phyloP scores from a whole-genome alignment of 805 yeast genomes.

The Komagataella mondaviorum region DNA sequence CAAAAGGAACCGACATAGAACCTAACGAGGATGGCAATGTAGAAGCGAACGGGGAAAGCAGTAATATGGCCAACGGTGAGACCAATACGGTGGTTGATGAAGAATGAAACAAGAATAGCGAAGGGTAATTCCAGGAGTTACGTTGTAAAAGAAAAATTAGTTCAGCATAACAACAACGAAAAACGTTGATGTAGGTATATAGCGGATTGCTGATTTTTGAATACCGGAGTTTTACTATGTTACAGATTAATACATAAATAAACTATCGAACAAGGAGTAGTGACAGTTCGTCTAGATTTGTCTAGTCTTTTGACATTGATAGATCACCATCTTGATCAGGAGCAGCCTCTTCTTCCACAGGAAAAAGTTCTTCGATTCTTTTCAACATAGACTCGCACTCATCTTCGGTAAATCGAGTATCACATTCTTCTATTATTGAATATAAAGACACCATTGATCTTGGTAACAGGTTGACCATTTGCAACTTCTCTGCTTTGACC shows the following conservation, averaged over 20 bases:
- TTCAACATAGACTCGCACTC: slow-evolving; percentile 46
- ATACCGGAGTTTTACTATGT: neutral
- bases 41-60: neutral
- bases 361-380: slow-evolving; percentile 40
- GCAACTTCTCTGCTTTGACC: slow-evolving; percentile 75
- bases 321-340: slow-evolving; percentile 6
- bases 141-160: neutral
- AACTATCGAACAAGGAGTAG: neutral
- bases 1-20: neutral
- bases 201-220: neutral
- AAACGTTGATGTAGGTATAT: neutral
- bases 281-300: neutral
- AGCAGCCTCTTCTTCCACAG: slow-evolving; percentile 14
- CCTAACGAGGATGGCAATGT: neutral
- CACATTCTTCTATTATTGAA: slow-evolving; percentile 85
- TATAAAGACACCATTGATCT: slow-evolving; percentile 66
- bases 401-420: slow-evolving; percentile 63
- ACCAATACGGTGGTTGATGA: neutral
- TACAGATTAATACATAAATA: neutral
- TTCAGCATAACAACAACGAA: neutral
- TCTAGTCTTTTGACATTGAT: neutral
- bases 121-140: neutral
- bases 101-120: neutral
- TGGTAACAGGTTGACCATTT: slow-evolving; percentile 73
- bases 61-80: neutral